A percentile compares a stretch with the other conserved stretches of the same genome.
These are phyloP conservation scores for Calocybe cyanea DNA, from an alignment of 768 basidiomycete species.

Conservation along the genomic window DNA sequence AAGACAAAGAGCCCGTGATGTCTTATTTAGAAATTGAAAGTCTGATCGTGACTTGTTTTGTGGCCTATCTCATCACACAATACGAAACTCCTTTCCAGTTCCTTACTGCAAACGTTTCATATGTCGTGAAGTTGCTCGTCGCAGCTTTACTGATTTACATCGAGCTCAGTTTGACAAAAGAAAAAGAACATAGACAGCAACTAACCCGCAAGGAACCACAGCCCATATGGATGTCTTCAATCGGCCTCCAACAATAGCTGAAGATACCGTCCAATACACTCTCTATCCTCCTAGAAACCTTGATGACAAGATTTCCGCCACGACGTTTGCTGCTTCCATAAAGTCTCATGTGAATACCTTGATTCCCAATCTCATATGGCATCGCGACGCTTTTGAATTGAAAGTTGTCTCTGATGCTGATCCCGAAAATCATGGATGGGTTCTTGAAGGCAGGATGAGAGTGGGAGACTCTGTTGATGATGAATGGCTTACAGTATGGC, in stretches of 20 bases:
- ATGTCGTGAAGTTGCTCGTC: no score
- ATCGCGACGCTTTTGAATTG: constrained; percentile 78
- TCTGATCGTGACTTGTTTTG: constrained; percentile 7
- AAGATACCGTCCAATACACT: constrained; percentile 79
- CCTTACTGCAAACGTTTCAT: no score
- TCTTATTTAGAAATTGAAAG: neutral
- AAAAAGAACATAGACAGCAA: no score
- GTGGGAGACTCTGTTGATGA: constrained; percentile 98
- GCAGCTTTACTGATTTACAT: no score
- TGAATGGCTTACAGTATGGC: constrained; percentile 94
- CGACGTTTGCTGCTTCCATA: constrained; percentile 68
- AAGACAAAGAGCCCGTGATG: neutral
- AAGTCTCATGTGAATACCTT: constrained; percentile 47
- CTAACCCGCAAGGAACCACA: no score
- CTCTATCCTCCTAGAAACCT: constrained; percentile 57
- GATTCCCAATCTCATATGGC: constrained; percentile 71
- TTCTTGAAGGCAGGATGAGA: constrained; percentile 80
- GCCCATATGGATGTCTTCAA: constrained; percentile 77
- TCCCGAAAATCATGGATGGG: constrained; percentile 38
- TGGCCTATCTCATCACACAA: no score
- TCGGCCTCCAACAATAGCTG: constrained; percentile 71
- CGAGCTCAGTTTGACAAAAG: no score
- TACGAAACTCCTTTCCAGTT: no score
- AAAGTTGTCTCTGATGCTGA: constrained; percentile 55
- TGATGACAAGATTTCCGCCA: constrained; percentile 56